Evolutionary conservation across 2,329 filamentous ascomycete species (phyloP).

Genomic region (Fulvia fulva): DNA sequence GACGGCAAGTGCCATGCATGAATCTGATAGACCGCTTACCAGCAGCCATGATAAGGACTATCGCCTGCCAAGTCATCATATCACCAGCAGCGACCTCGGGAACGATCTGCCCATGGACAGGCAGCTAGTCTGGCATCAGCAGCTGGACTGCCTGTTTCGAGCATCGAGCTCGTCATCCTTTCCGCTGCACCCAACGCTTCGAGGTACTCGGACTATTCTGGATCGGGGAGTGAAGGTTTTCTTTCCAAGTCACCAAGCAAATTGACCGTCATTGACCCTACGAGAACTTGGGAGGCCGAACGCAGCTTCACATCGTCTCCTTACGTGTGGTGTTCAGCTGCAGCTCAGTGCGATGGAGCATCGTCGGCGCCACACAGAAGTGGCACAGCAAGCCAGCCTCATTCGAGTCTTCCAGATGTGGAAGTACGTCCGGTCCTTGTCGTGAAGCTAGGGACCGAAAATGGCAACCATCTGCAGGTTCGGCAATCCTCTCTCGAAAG

Average conservation of each 20-base stretch:
- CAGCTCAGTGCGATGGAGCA: neutral
- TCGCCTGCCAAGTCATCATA: neutral
- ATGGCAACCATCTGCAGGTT: constrained; percentile 8
- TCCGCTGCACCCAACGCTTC: neutral
- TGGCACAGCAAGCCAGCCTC: constrained; percentile 8
- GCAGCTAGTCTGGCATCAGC: neutral
- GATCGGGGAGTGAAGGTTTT: no score
- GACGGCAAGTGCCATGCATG: neutral
- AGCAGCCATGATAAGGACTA: neutral
- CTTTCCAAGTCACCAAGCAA: no score
- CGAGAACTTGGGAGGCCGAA: no score
- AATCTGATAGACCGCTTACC: neutral
- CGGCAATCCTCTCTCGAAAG: constrained; percentile 14
- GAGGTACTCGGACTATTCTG: neutral
- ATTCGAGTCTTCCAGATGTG: constrained; percentile 8
- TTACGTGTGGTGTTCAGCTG: no score
- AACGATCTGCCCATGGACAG: constrained; percentile 2
- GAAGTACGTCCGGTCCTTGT: constrained; percentile 12
- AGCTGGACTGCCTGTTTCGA: neutral
- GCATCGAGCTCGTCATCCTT: neutral
- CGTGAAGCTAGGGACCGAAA: constrained; percentile 7
- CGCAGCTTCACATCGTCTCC: no score
- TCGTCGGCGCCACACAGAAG: neutral
- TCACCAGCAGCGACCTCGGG: neutral
- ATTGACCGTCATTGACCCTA: no score